Percentiles rank a stretch among this genome's conserved stretches.
phyloP scores from a whole-genome alignment of 208 protist species.

The Wallacemonas sp. region DNA sequence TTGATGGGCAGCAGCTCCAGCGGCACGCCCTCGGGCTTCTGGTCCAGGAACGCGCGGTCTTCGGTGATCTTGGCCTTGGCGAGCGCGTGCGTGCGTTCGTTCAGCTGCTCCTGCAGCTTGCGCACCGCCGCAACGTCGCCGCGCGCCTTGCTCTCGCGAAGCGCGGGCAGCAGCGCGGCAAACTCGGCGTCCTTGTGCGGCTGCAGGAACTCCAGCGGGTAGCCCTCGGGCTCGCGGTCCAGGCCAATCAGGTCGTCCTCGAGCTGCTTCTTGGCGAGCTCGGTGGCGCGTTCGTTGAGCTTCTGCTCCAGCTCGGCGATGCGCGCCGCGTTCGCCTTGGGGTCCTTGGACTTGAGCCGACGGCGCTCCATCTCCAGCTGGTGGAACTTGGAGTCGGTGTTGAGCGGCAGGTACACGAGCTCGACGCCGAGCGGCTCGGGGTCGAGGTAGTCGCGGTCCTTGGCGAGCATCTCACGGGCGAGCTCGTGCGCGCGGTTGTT shows the following conservation, averaged over 20 bases:
- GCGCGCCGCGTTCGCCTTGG: slow-evolving; percentile 33
- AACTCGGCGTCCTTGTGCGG: slow-evolving; percentile 63
- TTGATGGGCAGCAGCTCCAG: slow-evolving; percentile 61
- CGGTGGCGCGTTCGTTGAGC: slow-evolving; percentile 61
- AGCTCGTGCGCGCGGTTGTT: slow-evolving; percentile 58
- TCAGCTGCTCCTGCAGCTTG: slow-evolving; percentile 53
- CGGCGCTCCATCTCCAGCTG: slow-evolving; percentile 74
- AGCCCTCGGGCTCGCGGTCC: slow-evolving; percentile 60
- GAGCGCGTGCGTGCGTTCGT: slow-evolving; percentile 54
- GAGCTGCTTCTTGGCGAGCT: slow-evolving; percentile 65
- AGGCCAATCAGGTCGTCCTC: slow-evolving; percentile 64
- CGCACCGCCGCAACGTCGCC: slow-evolving; percentile 30
- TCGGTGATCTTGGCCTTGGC: slow-evolving; percentile 50
- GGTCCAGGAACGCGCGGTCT: slow-evolving; percentile 64
- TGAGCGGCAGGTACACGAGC: slow-evolving; percentile 51
- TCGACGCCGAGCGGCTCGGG: slow-evolving; percentile 54
- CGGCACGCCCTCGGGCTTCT: slow-evolving; percentile 60
- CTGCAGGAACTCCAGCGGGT: slow-evolving; percentile 51
- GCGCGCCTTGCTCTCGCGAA: slow-evolving; percentile 48
- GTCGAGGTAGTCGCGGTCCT: slow-evolving; percentile 67
- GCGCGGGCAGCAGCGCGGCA: slow-evolving; percentile 32
- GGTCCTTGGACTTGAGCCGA: slow-evolving; percentile 51
- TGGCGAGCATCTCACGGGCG: slow-evolving; percentile 32
- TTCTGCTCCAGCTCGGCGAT: slow-evolving; percentile 57
- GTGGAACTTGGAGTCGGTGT: slow-evolving; percentile 65